Base-by-base conservation (phyloP, 805 yeast species). In the Cyberlindnera samutprakarnensis region DNA sequence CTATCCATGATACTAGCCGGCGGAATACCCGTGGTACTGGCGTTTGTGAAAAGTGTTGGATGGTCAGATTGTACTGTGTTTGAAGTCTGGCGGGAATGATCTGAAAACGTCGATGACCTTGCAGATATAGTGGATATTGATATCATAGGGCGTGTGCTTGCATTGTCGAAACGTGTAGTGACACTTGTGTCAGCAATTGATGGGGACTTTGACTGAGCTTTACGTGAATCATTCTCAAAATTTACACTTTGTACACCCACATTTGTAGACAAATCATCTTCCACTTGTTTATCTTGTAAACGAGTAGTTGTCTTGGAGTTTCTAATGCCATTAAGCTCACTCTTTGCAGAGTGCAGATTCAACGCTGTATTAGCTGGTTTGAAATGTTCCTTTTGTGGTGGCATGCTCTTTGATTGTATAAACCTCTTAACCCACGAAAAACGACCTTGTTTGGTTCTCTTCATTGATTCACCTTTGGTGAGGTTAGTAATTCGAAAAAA, bases 1-100 rank as follows among this genome's bases (percentile, higher is more conserved):
- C 62, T 49, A 7, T 76, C 85, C 57, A 75, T 58, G 8, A 78
- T 75, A 41, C 81, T 72, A n/a, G 83, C 80, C 0, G 87, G 86
- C 1, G 86, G 75, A 13, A 79, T 78, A 0, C 85, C 85, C 18
- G 75, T 62, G 0, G 81, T 73, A 31, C 81, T 72, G 14, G 83
- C 72, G 42, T 75, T 78, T 4, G 80, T 69, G 18, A 72, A 67
- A 24, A 69, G 66, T 7, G 63, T 48, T 17, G 61, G 60, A 33
- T 56, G 52, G 10, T 52, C 53, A 4, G 65, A 60, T 5, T 46
- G 28, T 4, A 57, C 43, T 0, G 66, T 61, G 1, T 56, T 57
- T 25, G 54, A 53, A 10, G 62, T 57, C 32, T 53, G 62, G 14
- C 43, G 28, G 4, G 64, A 59, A 24, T 47, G 12, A 13, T 30